Evolutionary conservation across 2,329 filamentous ascomycete species (phyloP).

Genomic region (Trichoderma aggressivum): DNA sequence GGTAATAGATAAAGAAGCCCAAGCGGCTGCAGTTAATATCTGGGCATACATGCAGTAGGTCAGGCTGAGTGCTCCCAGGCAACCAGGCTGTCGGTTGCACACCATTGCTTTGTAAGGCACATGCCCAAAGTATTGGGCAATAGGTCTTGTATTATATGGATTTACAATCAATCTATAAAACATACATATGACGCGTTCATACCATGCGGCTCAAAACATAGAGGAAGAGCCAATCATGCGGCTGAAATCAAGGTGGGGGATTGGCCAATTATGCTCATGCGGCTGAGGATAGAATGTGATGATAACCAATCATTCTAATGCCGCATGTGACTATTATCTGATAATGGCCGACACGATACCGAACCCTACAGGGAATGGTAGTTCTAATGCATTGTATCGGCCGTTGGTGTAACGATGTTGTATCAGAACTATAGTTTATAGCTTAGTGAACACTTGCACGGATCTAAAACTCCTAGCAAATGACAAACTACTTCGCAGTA

Average conservation of each 20-base stretch:
- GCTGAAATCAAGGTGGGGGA: not conserved
- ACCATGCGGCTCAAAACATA: not conserved
- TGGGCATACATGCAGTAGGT: not conserved
- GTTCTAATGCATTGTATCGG: not conserved
- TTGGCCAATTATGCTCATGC: not conserved
- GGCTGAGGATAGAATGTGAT: not conserved
- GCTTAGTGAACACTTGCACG: not conserved
- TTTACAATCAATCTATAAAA: not conserved
- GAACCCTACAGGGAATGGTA: not conserved
- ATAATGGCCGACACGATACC: not conserved
- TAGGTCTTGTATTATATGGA: not conserved
- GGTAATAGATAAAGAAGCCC: not conserved
- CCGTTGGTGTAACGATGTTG: not conserved
- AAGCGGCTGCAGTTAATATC: not conserved
- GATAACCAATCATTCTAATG: not conserved
- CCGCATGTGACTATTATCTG: not conserved
- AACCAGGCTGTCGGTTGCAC: not conserved
- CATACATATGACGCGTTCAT: not conserved
- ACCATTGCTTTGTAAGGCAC: not conserved
- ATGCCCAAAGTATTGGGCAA: not conserved
- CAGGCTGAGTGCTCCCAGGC: not conserved
- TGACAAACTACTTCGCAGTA: not conserved
- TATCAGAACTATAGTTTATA: too few species aligned
- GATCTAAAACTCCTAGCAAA: not conserved
- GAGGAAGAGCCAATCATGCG: not conserved